phyloP scores from a whole-genome alignment of 2,329 filamentous ascomycete genomes.

The Beauveria rudraprayagi region DNA sequence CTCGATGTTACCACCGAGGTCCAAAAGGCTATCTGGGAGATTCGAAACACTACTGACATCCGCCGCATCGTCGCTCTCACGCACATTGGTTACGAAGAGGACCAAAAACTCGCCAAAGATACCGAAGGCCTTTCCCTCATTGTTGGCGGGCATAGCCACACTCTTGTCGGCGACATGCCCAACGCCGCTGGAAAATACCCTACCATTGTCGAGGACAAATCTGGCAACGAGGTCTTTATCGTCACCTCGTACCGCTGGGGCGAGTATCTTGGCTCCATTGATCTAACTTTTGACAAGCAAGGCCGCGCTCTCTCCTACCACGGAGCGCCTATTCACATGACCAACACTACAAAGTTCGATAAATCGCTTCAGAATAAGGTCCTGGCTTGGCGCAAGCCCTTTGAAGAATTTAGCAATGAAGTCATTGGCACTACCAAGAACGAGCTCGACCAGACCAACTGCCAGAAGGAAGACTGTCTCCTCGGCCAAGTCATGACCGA shows the following conservation, averaged over 20 bases:
- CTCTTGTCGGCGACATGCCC: slow-evolving; percentile 51
- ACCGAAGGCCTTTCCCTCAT: slow-evolving; percentile 60
- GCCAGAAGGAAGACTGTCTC: slow-evolving; percentile 50
- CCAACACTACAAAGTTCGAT: slow-evolving; percentile 52
- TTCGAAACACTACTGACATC: slow-evolving; percentile 53
- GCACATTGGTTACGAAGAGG: slow-evolving; percentile 58
- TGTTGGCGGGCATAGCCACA: slow-evolving; percentile 55
- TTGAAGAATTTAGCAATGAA: slow-evolving; percentile 50
- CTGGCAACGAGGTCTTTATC: slow-evolving; percentile 60
- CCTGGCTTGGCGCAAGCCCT: slow-evolving; percentile 49
- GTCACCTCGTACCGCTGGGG: slow-evolving; percentile 63
- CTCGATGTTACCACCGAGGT: slow-evolving; percentile 49
- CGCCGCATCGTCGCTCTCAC: slow-evolving; percentile 58
- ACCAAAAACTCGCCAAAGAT: slow-evolving; percentile 50
- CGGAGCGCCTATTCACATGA: slow-evolving; percentile 56
- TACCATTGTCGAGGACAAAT: slow-evolving; percentile 51
- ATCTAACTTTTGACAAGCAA: slow-evolving; percentile 52
- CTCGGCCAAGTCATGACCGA: slow-evolving; percentile 48
- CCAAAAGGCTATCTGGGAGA: slow-evolving; percentile 53
- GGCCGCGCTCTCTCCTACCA: slow-evolving; percentile 56
- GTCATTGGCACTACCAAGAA: slow-evolving; percentile 47
- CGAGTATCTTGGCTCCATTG: slow-evolving; percentile 60
- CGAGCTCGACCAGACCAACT: slow-evolving; percentile 50
- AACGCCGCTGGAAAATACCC: slow-evolving; percentile 53
- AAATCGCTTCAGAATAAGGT: slow-evolving; percentile 48